Evolutionary conservation across 805 yeast genomes (phyloP).

Genomic region (Clavispora carvajalis): DNA sequence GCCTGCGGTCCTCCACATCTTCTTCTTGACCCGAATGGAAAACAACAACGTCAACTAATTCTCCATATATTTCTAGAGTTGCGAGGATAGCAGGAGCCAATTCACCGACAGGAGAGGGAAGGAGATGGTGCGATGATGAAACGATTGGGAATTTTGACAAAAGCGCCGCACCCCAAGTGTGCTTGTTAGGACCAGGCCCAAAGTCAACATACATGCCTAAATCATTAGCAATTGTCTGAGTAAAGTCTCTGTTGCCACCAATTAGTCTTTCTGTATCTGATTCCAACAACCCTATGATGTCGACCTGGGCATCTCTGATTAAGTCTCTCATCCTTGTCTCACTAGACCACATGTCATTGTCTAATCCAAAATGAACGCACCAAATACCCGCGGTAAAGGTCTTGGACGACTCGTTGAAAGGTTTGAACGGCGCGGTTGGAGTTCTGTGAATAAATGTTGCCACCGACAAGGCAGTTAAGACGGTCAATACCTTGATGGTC

Average conservation of each 20-base stretch:
- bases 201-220: constrained; percentile 92
- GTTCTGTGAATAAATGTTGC: constrained; percentile 52
- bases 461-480: constrained; percentile 48
- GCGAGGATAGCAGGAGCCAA: constrained; percentile 98
- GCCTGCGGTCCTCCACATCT: constrained; percentile 86
- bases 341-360: constrained; percentile 97
- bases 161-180: constrained; percentile 96
- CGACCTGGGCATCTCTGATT: constrained; percentile 80
- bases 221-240: constrained; percentile 87
- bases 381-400: constrained; percentile 93
- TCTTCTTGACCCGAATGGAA: constrained; percentile 99
- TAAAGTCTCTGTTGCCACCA: constrained; percentile 93
- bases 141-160: constrained; percentile 92
- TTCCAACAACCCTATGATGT: constrained; percentile 86
- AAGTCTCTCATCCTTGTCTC: constrained; percentile 85
- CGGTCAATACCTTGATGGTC: constrained; percentile 30
- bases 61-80: constrained; percentile 86
- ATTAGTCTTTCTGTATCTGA: constrained; percentile 90
- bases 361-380: constrained; percentile 97
- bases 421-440: constrained; percentile 63
- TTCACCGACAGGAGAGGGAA: constrained; percentile 97
- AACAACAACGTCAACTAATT: constrained; percentile 83
- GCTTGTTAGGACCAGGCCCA: constrained; percentile 97
- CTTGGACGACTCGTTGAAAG: constrained; percentile 45
- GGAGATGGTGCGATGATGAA: constrained; percentile 80